These are phyloP conservation scores for Nissolia schottii DNA, from an alignment of 306 rosid genomes.

Conservation along the genomic window DNA sequence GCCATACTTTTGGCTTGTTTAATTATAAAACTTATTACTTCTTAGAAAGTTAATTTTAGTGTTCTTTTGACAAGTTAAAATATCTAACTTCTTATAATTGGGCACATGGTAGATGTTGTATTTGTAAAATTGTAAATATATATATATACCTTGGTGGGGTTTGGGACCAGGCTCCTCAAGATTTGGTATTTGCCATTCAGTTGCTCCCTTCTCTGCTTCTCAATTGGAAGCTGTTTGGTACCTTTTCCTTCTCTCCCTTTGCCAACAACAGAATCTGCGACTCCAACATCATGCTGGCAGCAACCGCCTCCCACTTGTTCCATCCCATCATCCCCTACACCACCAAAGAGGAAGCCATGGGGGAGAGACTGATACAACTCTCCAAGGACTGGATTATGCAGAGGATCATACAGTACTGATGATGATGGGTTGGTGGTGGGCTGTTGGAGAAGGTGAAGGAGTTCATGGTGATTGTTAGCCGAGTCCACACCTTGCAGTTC, in stretches of 20 bases:
- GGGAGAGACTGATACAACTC: constrained; percentile 71
- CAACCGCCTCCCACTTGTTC: constrained; percentile 58
- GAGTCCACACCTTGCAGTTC: constrained; percentile 38
- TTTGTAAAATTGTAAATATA: background rate
- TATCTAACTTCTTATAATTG: too few relatives aligned
- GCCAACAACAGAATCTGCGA: constrained; percentile 32
- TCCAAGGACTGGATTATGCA: constrained; percentile 67
- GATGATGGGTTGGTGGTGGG: constrained; percentile 54
- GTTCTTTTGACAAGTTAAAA: background rate
- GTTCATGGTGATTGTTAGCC: constrained; percentile 32
- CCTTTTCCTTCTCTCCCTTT: constrained; percentile 56
- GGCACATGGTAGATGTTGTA: background rate
- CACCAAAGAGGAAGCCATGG: constrained; percentile 54
- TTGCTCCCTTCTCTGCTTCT: constrained; percentile 72
- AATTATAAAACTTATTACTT: background rate
- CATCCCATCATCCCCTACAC: constrained; percentile 61
- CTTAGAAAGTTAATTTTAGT: too few relatives aligned
- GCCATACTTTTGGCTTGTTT: too few relatives aligned
- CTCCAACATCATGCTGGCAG: constrained; percentile 58
- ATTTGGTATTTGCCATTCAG: constrained; percentile 49
- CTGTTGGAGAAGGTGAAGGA: constrained; percentile 61
- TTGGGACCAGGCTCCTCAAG: constrained; percentile 61
- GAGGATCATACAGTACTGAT: constrained; percentile 57
- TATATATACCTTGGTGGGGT: constrained; percentile 64
- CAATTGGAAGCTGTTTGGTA: constrained; percentile 55